Evolutionary conservation across 257 asterid species (phyloP), one percentile per base, ranked within the genome.

Genomic region (Ilex aquifolium): DNA sequence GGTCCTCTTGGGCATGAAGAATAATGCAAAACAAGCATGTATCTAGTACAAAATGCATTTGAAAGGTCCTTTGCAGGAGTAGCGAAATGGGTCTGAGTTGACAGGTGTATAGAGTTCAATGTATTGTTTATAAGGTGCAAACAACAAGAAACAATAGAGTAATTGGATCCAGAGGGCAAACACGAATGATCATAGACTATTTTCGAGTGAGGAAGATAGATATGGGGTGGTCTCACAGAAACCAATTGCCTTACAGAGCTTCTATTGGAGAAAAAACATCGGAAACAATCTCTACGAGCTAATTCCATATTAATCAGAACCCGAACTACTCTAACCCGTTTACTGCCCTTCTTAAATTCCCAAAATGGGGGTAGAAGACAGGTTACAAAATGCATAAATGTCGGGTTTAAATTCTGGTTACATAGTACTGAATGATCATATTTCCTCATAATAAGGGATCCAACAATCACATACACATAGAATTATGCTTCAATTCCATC

Each of bases 1-100:
- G 82, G 86, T 55, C 96, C 96, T 70, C 46, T 85, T 54, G 73
- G 39, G 65, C 56, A 61, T 39, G 95, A 54, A 44, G 90, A 84
- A 69, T 78, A 77, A 58, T 60, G 69, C 57, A 71, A 71, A 64
- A 67, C 73, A 62, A 31, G 27, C 31, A 70, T 63, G 21, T 61
- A 44, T 44, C 69, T 67, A 44, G 13, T 56, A 31, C 50, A 13
- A 50, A 64, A 31, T 46, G 71, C 44, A 30, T 16, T 63, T 61
- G 66, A 50, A 8, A 56, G 11, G 65, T 59, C 60, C 31, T 8
- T 44, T 6, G n/a, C 59, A 44, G 49, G 13, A 10, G 50, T 44
- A 10, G 36, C 21, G n/a, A 51, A 58, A 13, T 64, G 74, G 31
- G 30, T 17, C 14, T 67, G 70, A 50, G 17, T 54, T 21, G 46